Conservation (phyloP, 2,329 filamentous ascomycete species). For the Exophiala sideris region DNA sequence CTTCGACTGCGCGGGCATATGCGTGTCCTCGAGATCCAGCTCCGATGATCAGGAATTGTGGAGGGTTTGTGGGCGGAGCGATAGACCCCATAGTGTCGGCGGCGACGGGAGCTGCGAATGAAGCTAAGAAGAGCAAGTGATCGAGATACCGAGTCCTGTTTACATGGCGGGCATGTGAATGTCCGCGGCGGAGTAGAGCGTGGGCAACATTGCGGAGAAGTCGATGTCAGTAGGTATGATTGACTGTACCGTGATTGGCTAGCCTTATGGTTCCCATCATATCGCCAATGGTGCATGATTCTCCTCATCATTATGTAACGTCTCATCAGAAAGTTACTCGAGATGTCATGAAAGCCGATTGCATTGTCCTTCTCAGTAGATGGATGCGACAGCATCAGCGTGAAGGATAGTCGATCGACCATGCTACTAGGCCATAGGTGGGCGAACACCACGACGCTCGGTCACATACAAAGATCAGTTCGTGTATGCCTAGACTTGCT, state of each 20-base stretch:
- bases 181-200: neutral
- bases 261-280: neutral
- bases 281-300: neutral
- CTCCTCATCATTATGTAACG: too few relatives aligned
- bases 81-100: slow-evolving; percentile 23
- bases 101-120: neutral
- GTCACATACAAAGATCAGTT: slow-evolving; percentile 5
- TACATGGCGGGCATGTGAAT: neutral
- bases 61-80: slow-evolving; percentile 5
- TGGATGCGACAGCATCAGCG: neutral
- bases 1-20: slow-evolving; percentile 67
- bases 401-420: neutral
- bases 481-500: slow-evolving; percentile 2
- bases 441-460: slow-evolving; percentile 3
- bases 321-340: too few relatives aligned
- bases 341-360: neutral
- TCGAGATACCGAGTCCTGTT: neutral
- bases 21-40: slow-evolving; percentile 74
- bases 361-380: neutral
- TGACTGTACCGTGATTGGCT: neutral
- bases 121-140: neutral
- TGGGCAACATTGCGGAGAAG: neutral
- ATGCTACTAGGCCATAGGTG: slow-evolving; percentile 1
- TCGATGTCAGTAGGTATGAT: neutral
- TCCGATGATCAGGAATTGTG: slow-evolving; percentile 70